Conservation (phyloP, 2,329 filamentous ascomycete genomes). For the Aureobasidium vineae region DNA sequence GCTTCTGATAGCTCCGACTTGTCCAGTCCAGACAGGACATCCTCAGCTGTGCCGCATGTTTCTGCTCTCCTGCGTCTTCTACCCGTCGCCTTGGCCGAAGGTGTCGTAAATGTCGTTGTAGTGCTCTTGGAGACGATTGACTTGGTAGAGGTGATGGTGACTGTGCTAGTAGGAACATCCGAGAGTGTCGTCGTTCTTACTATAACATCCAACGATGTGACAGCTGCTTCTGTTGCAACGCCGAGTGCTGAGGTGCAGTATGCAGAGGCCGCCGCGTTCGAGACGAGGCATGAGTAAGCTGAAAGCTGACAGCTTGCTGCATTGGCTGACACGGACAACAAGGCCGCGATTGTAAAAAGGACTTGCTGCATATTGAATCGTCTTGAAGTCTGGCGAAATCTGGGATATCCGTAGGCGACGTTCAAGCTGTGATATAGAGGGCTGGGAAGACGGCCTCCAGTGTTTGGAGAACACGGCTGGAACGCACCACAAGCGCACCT, state of each 20-base stretch:
- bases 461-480: background rate
- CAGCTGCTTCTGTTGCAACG: background rate
- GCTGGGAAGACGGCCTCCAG: too few relatives aligned
- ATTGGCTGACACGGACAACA: constrained; percentile 10
- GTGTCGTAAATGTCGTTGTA: constrained; percentile 2
- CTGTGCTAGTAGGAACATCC: constrained; percentile 1
- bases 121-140: constrained; percentile 8
- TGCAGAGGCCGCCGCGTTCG: constrained; percentile 18
- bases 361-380: background rate
- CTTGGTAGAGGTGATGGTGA: constrained; percentile 5
- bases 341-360: background rate
- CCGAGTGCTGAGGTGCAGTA: constrained; percentile 18
- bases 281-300: constrained; percentile 19
- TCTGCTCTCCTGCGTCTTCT: background rate
- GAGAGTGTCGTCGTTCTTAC: constrained; percentile 2
- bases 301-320: constrained; percentile 17
- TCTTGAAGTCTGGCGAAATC: background rate
- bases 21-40: background rate
- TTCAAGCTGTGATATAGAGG: background rate
- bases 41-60: background rate
- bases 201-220: background rate
- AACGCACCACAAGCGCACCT: background rate
- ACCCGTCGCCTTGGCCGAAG: background rate
- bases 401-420: background rate
- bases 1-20: constrained; percentile 11